Base-by-base conservation (phyloP, 2,329 filamentous ascomycete species). In the Aquanectria penicillioides region DNA sequence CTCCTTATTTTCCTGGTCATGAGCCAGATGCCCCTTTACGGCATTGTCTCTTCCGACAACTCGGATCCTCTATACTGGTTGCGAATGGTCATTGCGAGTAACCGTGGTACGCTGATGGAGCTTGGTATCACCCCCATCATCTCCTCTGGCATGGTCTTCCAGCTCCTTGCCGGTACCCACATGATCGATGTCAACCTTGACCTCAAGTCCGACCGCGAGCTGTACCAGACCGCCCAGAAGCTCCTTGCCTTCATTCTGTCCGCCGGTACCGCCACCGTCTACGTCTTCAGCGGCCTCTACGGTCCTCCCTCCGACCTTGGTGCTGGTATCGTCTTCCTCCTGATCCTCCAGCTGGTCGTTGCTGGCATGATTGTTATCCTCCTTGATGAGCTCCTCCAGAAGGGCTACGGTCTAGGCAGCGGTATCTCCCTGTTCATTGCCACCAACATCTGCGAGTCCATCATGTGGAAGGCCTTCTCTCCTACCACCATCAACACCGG, bases 131-230 rank as follows among this genome's bases (percentile, higher is more conserved):
- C 95, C 20, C 96, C 96, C 72, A 99, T 99, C 80, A 98, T 99
- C 82, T 97, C 95, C 61, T 98, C 95, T 31, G 95, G 95, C 81
- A 99, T 99, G 95, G 93, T 99, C 74, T 99, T 99, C 89, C 95
- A 99, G 89, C 94, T 99, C 74, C 92, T 99, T 68, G 95, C 95
- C 75, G 95, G 95, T 76, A 99, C 95, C 79, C 95, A 99, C 87
- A 91, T 98, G 83, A 98, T 99, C 81, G 95, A 99, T 78, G 94
- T 99, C 85, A 98, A 99, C 88, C 92, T 99, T 73, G 95, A 99
- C 86, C 90, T 98, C 80, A 99, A 99, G 87, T 95, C 94, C 79
- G 95, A 99, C 81, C 95, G 95, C 81, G 95, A 99, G 85, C 89
- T 99, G 67, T 99, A 99, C 88, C 95, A 99, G 86, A 99, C 94